Conservation (phyloP, 352 stramenopile species). For the Phytophthora megakarya region DNA sequence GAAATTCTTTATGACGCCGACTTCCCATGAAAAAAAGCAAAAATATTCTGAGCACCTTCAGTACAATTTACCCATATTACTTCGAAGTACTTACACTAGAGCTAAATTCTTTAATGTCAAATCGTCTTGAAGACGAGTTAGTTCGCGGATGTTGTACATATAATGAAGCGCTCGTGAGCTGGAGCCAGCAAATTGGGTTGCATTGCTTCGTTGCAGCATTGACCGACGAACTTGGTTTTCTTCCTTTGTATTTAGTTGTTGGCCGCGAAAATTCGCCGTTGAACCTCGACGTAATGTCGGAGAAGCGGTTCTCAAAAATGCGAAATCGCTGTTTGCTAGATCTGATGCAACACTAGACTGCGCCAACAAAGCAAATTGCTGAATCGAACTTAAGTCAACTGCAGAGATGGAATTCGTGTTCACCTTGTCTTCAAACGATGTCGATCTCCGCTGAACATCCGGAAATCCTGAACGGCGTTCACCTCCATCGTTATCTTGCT, state of each 20-base stretch:
- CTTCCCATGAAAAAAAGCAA: too few relatives aligned
- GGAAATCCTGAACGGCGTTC: background rate
- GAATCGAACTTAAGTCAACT: slow-evolving; percentile 1
- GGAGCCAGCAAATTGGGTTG: slow-evolving; percentile 14
- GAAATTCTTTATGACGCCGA: too few relatives aligned
- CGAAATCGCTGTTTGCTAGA: slow-evolving; percentile 17
- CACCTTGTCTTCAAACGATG: slow-evolving; percentile 8
- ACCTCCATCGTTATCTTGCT: slow-evolving; percentile 5
- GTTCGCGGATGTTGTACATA: slow-evolving; percentile 22
- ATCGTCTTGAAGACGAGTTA: slow-evolving; percentile 12
- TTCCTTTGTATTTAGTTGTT: background rate
- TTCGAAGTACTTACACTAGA: slow-evolving; percentile 4
- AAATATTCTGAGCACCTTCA: too few relatives aligned
- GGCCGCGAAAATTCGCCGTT: background rate
- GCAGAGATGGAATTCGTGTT: slow-evolving; percentile 2
- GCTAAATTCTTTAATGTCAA: background rate
- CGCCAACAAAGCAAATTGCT: slow-evolving; percentile 7
- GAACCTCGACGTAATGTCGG: slow-evolving; percentile 5
- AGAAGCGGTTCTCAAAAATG: slow-evolving; percentile 6
- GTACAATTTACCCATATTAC: too few relatives aligned
- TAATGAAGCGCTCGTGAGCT: slow-evolving; percentile 22
- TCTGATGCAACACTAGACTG: slow-evolving; percentile 16
- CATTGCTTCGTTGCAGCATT: slow-evolving; percentile 22
- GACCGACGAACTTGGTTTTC: background rate
- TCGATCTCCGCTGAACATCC: background rate